A percentile compares a stretch with the other conserved stretches of the same genome.
Conservation (phyloP, 192 early-diverging fungal genomes). For the Spinellus fusiger region DNA sequence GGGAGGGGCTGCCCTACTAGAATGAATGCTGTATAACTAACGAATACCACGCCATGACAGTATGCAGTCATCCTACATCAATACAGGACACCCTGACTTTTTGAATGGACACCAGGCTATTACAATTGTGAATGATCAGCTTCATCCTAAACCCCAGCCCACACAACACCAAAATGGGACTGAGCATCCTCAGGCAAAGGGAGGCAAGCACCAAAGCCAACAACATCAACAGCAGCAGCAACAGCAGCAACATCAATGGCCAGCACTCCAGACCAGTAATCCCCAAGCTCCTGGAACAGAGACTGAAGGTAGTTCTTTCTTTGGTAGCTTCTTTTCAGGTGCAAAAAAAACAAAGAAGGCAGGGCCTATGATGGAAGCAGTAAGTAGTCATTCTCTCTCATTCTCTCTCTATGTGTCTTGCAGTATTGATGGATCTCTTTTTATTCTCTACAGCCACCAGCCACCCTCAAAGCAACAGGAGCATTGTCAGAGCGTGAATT, state of each 20-base stretch:
- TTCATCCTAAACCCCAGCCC: slow-evolving; percentile 19
- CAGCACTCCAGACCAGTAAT: slow-evolving; percentile 11
- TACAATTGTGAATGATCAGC: slow-evolving; percentile 78
- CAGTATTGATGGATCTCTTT: background rate
- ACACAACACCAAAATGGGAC: background rate
- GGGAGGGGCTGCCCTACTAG: no score
- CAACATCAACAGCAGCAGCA: slow-evolving; percentile 17
- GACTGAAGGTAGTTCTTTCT: slow-evolving; percentile 64
- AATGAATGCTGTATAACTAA: no score
- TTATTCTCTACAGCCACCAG: slow-evolving; percentile 59
- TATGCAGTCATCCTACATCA: slow-evolving; percentile 96
- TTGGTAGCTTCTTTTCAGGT: slow-evolving; percentile 89
- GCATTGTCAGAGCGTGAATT: slow-evolving; percentile 94
- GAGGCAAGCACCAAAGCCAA: slow-evolving; percentile 2
- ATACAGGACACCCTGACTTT: slow-evolving; percentile 99
- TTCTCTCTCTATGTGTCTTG: background rate
- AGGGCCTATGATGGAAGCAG: slow-evolving; percentile 62
- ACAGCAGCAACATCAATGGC: slow-evolving; percentile 8
- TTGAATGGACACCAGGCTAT: slow-evolving; percentile 94
- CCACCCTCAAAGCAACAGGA: slow-evolving; percentile 90
- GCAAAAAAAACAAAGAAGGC: slow-evolving; percentile 78
- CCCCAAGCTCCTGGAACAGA: background rate
- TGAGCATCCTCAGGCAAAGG: slow-evolving; percentile 6
- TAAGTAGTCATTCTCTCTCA: slow-evolving; percentile 20
- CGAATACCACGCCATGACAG: no score